Evolutionary conservation across 2,329 filamentous ascomycete species (phyloP), one percentile per base, ranked within the genome.

Genomic region (Arthrobotrys musiformis): DNA sequence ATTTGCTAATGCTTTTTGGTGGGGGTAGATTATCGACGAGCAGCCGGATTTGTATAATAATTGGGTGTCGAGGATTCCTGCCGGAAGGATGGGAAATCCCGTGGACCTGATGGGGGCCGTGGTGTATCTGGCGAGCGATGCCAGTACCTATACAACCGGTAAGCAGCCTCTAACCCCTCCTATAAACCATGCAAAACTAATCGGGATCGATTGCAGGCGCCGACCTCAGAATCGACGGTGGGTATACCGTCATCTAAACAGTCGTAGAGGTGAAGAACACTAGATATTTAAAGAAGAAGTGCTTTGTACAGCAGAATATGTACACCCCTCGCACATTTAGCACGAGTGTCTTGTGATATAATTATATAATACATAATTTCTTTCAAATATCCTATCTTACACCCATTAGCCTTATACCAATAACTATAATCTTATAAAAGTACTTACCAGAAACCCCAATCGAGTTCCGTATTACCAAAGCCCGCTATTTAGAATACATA

Each of bases 21-120:
- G 42, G 42, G 1, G 7, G 17, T 62, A 76, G 86, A 97, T 98
- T 80, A 89, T 98, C 26, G 92, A 95, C 79, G 93, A 97, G 76
- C 96, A 97, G 84, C 93, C 94, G 19, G 93, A 95, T 67, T 89
- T 98, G 42, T 92, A 93, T 84, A 88, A 90, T 82, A 91, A 95
- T 84, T 98, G 94, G 94, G 96, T 90, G 13, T 94, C 92, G 0
- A 87, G 97, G 66, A 98, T 97, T 78, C 95, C 95, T 0, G 90
- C 93, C 82, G 94, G 93, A 72, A 94, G 94, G 85, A 97, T 98
- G 93, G 94, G 94, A 26, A 88, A 90, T 62, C 94, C 94, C 0
- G 90, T 94, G 83, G 94, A 98, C 81, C 87, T 98, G 70, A 97
- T 97, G 92, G 94, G 94, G 1, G 92, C 94, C 4, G 93, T 97